Percentiles rank a stretch among this genome's conserved stretches.
Evolutionary conservation across 2,329 filamentous ascomycete species (phyloP).

Genomic region (Cladophialophora yegresii): DNA sequence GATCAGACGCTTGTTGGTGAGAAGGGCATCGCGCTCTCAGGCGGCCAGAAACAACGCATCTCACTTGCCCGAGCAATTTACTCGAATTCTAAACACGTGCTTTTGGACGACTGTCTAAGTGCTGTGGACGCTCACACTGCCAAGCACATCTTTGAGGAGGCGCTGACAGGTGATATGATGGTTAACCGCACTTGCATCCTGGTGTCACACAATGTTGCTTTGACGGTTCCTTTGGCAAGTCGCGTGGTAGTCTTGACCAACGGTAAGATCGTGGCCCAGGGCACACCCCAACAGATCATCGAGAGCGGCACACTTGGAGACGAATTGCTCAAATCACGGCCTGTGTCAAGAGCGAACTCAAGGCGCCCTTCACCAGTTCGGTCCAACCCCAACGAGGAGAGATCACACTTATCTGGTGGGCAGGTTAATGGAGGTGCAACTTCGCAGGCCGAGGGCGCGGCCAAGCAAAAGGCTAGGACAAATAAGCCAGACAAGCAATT

Average conservation of each 20-base stretch:
- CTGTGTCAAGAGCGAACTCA: conserved; percentile 70
- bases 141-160: conserved; percentile 96
- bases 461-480: conserved; percentile 46
- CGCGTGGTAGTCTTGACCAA: conserved; percentile 86
- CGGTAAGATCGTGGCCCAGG: conserved; percentile 74
- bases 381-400: conserved; percentile 70
- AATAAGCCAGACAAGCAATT: conserved; percentile 42
- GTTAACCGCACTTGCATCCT: conserved; percentile 84
- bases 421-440: conserved; percentile 36
- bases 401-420: conserved; percentile 57
- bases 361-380: conserved; percentile 74
- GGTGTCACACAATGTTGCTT: conserved; percentile 91
- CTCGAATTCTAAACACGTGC: conserved; percentile 84
- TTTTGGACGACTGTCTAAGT: conserved; percentile 93
- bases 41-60: conserved; percentile 96
- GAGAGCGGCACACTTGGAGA: conserved; percentile 86
- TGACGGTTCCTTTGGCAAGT: conserved; percentile 78
- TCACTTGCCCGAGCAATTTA: conserved; percentile 97
- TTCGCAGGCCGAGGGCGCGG: conserved; percentile 34
- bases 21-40: conserved; percentile 94
- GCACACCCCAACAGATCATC: conserved; percentile 75
- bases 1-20: conserved; percentile 94
- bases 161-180: conserved; percentile 88
- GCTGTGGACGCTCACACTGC: conserved; percentile 97
- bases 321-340: conserved; percentile 73